phyloP scores from a whole-genome alignment of 1,284 basidiomycete genomes.

The Cutaneotrichosporon cavernicola region DNA sequence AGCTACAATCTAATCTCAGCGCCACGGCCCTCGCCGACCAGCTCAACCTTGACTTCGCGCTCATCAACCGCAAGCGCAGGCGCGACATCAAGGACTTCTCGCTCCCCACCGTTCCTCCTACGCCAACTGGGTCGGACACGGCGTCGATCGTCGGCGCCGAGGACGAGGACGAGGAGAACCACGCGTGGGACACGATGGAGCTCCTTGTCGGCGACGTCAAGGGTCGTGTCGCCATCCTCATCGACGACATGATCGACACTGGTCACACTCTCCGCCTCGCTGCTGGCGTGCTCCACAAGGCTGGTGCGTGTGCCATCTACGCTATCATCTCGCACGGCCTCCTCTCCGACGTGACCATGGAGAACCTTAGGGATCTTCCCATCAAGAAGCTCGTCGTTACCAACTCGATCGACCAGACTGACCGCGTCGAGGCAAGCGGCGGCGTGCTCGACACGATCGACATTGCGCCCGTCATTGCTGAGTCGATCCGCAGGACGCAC shows the following conservation, averaged over 20 bases:
- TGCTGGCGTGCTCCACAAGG: conserved; percentile 77
- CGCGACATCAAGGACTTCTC: conserved; percentile 57
- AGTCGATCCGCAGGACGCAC: conserved; percentile 93
- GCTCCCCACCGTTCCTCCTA: conserved; percentile 50
- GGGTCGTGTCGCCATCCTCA: conserved; percentile 89
- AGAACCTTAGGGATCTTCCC: conserved; percentile 71
- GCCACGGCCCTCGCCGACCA: conserved; percentile 94
- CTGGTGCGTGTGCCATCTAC: conserved; percentile 83
- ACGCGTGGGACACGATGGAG: conserved; percentile 70
- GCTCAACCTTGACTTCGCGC: conserved; percentile 90
- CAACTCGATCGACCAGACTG: conserved; percentile 71
- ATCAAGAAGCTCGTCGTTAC: conserved; percentile 84
- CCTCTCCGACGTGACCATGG: conserved; percentile 79
- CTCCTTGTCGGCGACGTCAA: conserved; percentile 94
- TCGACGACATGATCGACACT: conserved; percentile 98
- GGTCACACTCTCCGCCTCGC: conserved; percentile 85
- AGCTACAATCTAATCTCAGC: conserved; percentile 54
- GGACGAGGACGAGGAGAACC: conserved; percentile 48
- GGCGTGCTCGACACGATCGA: conserved; percentile 65
- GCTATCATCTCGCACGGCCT: conserved; percentile 90
- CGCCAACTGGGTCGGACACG: conserved; percentile 45
- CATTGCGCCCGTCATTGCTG: conserved; percentile 85
- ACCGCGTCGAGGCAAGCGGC: conserved; percentile 53
- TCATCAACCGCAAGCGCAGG: conserved; percentile 83
- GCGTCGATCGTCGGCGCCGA: conserved; percentile 41